Base-by-base conservation (phyloP, 768 basidiomycete species). In the Lactifluus echinatus region DNA sequence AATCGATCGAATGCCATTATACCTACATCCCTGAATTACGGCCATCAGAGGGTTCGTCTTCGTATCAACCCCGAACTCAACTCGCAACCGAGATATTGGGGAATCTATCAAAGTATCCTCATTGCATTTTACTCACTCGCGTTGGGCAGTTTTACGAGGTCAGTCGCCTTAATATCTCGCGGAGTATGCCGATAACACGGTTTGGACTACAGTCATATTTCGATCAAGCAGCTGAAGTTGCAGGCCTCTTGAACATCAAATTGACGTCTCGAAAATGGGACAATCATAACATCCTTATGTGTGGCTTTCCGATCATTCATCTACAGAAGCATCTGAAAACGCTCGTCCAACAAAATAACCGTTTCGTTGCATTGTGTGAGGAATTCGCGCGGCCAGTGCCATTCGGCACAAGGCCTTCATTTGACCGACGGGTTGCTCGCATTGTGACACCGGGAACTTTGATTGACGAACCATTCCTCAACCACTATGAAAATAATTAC, bases 81-180 rank as follows among this genome's bases (percentile, higher is more conserved):
- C 77, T 95, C 21, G 86, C 90, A 2, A 75, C 68, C 43, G 85
- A 84, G 62, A 85, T 97, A 31, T 75, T 80, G 60, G 70, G 78
- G 24, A 92, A 96, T 66, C 75, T 88, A 19, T 72, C 75, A 39
- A 80, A 73, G 46, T 96, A 92, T 66, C 88, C 94, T 21, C 88
- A 93, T 64, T 94, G 93, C 66, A 77, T 96, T 28, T 75, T 97
- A 24, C 77, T 98, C 17, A 97, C 93, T 8, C 82, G 91, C 52
- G 93, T 97, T 11, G 94, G 94, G 14, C 86, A 92, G 65, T 97
- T 97, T 69, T 97, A 95, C 67, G 94, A 97, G 80, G 94, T 91
- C 68, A 39, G 73, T 21, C 7, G 2, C 46, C 4, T 3, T 42
- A 10, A 39, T 10, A 10, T 33, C 24, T 12, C 48, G 11, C 4